Evolutionary conservation across 257 asterid species (phyloP), one percentile per base, ranked within the genome.

Genomic region (Gentiana dahurica): DNA sequence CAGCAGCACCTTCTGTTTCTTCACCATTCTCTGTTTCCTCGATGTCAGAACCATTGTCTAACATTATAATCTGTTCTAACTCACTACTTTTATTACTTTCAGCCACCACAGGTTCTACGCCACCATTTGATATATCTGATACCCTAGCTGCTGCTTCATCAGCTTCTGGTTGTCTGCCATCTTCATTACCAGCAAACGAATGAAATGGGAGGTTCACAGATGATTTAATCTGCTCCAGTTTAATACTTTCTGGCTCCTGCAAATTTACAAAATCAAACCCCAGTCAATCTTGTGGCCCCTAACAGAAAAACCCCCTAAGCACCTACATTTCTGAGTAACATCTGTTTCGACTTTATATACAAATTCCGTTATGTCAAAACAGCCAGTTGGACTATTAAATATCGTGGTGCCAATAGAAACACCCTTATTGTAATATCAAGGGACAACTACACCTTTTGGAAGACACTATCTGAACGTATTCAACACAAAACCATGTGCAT

Each of bases 191-290:
- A 12, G 67, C 57, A 72, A 91, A 91, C 47, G 85, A 35, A 61
- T 75, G 86, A 78, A 91, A 87, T 2, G 92, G 92, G 52, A 85
- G 92, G 67, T 67, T 81, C 56, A 87, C 92, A 1, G 81, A 71
- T 54, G 98, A 74, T 62, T 79, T 82, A 62, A 91, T 91, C 68
- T 83, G 87, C 76, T 81, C 90, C 57, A 91, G 78, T 70, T 91
- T 85, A 60, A 71, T 68, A 32, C 69, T 85, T 75, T 77, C 78
- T 35, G 64, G 73, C 46, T 70, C 83, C 84, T 81, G 54, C 36
- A 50, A 58, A 39, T 61, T 12, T 51, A 34, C 61, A 53, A 51
- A 4, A 59, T 32, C 32, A 46, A 50, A 46, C 58, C 24, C 24
- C 51, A 58, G 56, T 9, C 48, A 55, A 34, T 36, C 10, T 9